phyloP scores from a whole-genome alignment of 2,329 filamentous ascomycete genomes.

The Alternaria angustiovoidea region DNA sequence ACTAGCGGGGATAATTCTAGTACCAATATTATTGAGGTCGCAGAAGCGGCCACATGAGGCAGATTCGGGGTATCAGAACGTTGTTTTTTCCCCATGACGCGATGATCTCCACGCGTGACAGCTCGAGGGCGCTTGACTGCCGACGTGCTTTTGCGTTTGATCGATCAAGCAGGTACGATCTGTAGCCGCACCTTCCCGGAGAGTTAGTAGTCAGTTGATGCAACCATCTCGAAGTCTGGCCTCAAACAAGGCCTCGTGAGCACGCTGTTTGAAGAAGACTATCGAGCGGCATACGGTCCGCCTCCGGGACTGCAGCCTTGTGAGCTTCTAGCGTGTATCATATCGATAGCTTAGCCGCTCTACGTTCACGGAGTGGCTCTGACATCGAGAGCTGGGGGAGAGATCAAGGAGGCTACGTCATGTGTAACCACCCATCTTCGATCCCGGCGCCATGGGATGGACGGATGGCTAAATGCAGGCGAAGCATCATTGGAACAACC shows the following conservation, averaged over 20 bases:
- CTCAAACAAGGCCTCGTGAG: slow-evolving; percentile 3
- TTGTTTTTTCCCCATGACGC: slow-evolving; percentile 8
- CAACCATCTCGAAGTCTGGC: not conserved
- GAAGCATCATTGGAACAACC: not conserved
- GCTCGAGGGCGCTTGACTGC: not conserved
- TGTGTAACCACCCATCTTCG: not conserved
- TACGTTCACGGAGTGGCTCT: not conserved
- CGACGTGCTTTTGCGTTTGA: not conserved
- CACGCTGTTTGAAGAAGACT: not conserved
- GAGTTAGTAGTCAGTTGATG: not conserved
- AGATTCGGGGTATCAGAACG: not conserved
- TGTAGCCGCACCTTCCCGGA: not conserved
- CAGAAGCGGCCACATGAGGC: slow-evolving; percentile 10
- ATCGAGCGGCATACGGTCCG: slow-evolving; percentile 9
- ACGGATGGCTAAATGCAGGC: slow-evolving; percentile 7
- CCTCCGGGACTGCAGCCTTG: not conserved
- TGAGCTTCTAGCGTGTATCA: slow-evolving; percentile 4
- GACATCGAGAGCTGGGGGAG: not conserved
- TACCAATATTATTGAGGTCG: slow-evolving; percentile 6
- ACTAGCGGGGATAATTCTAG: not conserved
- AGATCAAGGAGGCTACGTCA: slow-evolving; percentile 10
- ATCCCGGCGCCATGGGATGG: not conserved
- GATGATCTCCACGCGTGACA: not conserved
- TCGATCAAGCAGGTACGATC: slow-evolving; percentile 1
- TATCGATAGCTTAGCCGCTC: slow-evolving; percentile 2